Evolutionary conservation across 2,329 filamentous ascomycete species (phyloP), one percentile per base, ranked within the genome.

Genomic region (Corinectria fuckeliana): DNA sequence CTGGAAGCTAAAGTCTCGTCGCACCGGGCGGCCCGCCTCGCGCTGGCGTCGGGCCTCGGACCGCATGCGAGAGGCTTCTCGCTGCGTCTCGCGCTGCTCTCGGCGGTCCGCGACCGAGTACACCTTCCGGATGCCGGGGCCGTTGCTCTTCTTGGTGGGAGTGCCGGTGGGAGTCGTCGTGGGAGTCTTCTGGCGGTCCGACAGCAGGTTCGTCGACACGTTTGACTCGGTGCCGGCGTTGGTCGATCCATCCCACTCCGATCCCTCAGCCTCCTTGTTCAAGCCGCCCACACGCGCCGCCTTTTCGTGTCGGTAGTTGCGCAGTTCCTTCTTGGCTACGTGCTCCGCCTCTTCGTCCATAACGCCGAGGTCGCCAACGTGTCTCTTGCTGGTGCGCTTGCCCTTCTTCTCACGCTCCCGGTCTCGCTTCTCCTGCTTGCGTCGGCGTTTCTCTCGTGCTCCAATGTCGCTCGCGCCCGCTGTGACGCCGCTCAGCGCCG

Each of bases 271-370:
- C 66, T 90, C 83, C 69, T 89, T 88, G 78, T 98, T 98, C 75
- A 98, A 80, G 18, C 94, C 94, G 32, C 94, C 94, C 2, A 98
- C 93, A 50, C 91, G 85, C 1, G 94, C 94, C 2, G 92, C 81
- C 74, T 89, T 91, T 78, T 98, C 94, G 71, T 92, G 85, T 21
- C 93, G 91, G 80, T 98, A 98, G 30, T 87, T 87, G 58, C 90
- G 87, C 56, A 98, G 85, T 60, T 95, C 89, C 45, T 86, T 80
- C 67, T 88, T 81, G 21, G 85, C 88, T 51, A 81, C 81, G 36
- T 82, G 83, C 73, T 91, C 89, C 69, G 87, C 87, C 25, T 81
- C 77, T 67, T 86, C 84, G 72, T 91, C 88, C n/a, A 88, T 76
- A 14, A 85, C 76, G 34, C 86, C 87, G 63, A 87, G 85, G 60